phyloP scores from a whole-genome alignment of 495 filamentous ascomycete species.

The Acidomyces sp. region DNA sequence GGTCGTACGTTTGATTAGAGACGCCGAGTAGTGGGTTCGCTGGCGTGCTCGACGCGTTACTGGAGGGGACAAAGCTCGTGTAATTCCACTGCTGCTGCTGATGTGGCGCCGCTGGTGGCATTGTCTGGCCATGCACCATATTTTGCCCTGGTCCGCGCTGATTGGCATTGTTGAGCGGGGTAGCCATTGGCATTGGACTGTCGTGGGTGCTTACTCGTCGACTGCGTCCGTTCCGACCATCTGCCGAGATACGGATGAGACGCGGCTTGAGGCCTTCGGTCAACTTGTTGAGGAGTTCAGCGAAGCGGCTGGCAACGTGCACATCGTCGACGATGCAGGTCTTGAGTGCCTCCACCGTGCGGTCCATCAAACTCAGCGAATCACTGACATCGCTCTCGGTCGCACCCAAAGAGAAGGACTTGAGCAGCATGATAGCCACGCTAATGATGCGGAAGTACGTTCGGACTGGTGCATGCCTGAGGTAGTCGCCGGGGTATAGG shows the following conservation, averaged over 20 bases:
- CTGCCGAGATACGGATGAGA: constrained; percentile 28
- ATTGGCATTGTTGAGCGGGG: neutral
- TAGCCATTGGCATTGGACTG: constrained; percentile 4
- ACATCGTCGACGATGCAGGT: constrained; percentile 89
- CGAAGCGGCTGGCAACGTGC: constrained; percentile 85
- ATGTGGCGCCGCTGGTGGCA: neutral
- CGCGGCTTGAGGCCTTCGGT: constrained; percentile 28
- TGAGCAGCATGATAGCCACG: constrained; percentile 87
- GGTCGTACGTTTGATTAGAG: constrained; percentile 30
- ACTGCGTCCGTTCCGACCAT: constrained; percentile 20
- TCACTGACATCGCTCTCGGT: constrained; percentile 75
- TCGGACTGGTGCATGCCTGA: constrained; percentile 83
- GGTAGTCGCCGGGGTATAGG: constrained; percentile 65
- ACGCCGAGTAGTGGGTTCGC: constrained; percentile 27
- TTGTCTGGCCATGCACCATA: constrained; percentile 6
- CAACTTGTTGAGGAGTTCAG: constrained; percentile 66
- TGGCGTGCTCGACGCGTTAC: neutral
- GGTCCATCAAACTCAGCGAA: constrained; percentile 68
- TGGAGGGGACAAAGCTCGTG: constrained; percentile 6
- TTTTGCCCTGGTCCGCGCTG: neutral
- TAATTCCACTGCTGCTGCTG: constrained; percentile 14
- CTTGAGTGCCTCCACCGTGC: constrained; percentile 63
- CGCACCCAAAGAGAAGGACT: constrained; percentile 88
- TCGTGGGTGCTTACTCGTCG: constrained; percentile 8
- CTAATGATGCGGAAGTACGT: constrained; percentile 92